These are phyloP conservation scores for Scleroderma bovista DNA, from an alignment of 768 basidiomycete genomes.

Conservation along the genomic window DNA sequence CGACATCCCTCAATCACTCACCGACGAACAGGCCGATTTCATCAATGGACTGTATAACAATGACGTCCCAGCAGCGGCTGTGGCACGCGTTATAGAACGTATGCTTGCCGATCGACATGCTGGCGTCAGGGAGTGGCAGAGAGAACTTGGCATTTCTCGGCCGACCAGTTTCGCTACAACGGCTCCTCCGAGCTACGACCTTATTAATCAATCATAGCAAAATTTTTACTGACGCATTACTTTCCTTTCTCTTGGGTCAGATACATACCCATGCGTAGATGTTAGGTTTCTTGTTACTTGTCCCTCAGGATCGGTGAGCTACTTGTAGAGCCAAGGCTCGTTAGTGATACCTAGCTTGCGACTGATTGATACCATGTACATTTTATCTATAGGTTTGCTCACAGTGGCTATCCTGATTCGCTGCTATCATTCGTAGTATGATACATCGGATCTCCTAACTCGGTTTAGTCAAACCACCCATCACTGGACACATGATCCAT, in stretches of 20 bases:
- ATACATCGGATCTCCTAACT: too few relatives aligned
- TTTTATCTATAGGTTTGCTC: too few relatives aligned
- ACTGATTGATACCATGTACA: too few relatives aligned
- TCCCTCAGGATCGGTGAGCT: too few relatives aligned
- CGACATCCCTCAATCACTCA: constrained; percentile 9
- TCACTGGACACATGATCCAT: too few relatives aligned
- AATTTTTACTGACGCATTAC: not conserved
- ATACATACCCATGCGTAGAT: not conserved
- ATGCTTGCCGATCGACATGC: constrained; percentile 20
- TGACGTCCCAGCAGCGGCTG: constrained; percentile 17
- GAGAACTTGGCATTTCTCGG: constrained; percentile 14
- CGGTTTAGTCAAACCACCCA: too few relatives aligned
- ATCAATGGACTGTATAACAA: constrained; percentile 17
- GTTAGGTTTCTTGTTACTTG: not conserved
- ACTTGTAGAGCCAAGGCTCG: too few relatives aligned
- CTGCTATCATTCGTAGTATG: too few relatives aligned
- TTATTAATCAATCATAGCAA: not conserved
- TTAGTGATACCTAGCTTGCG: too few relatives aligned
- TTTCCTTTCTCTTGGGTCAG: not conserved
- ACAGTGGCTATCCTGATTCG: too few relatives aligned
- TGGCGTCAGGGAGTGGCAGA: constrained; percentile 16
- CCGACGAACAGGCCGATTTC: constrained; percentile 22
- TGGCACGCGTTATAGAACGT: constrained; percentile 18
- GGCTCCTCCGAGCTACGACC: constrained; percentile 2
- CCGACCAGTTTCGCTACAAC: constrained; percentile 11